These are phyloP conservation scores for Naganishia sp. DNA, from an alignment of 1,284 basidiomycete species.

Conservation along the genomic window DNA sequence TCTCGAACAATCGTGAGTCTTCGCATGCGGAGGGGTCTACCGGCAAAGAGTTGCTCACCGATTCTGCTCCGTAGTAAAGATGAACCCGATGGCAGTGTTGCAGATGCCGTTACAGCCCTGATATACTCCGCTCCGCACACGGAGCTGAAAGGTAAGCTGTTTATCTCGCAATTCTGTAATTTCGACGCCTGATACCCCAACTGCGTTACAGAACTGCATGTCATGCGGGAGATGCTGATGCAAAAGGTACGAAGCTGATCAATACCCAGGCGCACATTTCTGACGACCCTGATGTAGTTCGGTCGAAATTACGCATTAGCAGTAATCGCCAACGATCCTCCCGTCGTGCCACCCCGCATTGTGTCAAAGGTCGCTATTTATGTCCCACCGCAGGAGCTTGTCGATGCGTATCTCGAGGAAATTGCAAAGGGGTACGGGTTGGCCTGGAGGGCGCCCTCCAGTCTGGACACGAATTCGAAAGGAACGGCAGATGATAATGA, in stretches of 20 bases:
- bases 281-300: slow-evolving; percentile 37
- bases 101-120: slow-evolving; percentile 72
- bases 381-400: slow-evolving; percentile 71
- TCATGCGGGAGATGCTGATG: slow-evolving; percentile 89
- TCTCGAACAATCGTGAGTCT: slow-evolving; percentile 67
- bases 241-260: slow-evolving; percentile 59
- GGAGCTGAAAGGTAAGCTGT: slow-evolving; percentile 73
- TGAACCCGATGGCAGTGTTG: slow-evolving; percentile 78
- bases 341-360: slow-evolving; percentile 62
- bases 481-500: slow-evolving; percentile 34
- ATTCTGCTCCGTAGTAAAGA: slow-evolving; percentile 58
- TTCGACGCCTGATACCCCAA: not conserved
- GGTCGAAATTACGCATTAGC: slow-evolving; percentile 49
- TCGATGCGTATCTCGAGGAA: slow-evolving; percentile 82
- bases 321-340: slow-evolving; percentile 53
- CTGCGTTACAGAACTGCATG: slow-evolving; percentile 70
- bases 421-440: slow-evolving; percentile 85
- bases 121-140: slow-evolving; percentile 89
- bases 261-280: not conserved
- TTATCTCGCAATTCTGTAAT: not conserved
- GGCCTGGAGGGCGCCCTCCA: slow-evolving; percentile 62
- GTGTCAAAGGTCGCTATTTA: slow-evolving; percentile 64
- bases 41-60: not conserved
- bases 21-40: slow-evolving; percentile 38
- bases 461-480: slow-evolving; percentile 30